A percentile compares a stretch with the other conserved stretches of the same genome.
phyloP scores from a whole-genome alignment of 306 rosid species.

The Echinosophora koreensis region DNA sequence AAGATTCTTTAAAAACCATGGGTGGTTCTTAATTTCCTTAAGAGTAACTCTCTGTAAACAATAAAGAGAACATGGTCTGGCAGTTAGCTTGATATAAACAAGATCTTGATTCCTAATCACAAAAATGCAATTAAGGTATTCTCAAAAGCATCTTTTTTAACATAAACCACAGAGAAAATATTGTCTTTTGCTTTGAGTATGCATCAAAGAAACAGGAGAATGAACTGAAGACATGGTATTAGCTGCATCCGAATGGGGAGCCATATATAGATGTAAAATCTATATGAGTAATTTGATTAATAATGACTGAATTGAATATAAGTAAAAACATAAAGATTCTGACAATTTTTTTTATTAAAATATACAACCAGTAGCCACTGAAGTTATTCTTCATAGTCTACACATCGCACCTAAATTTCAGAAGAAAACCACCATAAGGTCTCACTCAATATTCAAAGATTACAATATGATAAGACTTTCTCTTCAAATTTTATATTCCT shows the following conservation, averaged over 20 bases:
- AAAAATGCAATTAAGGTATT: conserved; percentile 29
- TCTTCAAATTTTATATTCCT: conserved; percentile 2
- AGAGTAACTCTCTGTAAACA: conserved; percentile 68
- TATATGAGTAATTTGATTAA: background rate
- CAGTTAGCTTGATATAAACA: conserved; percentile 39
- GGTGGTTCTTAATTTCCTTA: conserved; percentile 83
- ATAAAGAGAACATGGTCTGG: conserved; percentile 13
- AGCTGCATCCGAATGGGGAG: conserved; percentile 1
- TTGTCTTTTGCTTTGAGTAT: background rate
- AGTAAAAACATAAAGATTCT: background rate
- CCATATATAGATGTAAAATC: conserved; percentile 14
- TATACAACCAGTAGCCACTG: background rate
- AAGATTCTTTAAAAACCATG: conserved; percentile 86
- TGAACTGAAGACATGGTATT: background rate
- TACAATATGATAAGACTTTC: conserved; percentile 2
- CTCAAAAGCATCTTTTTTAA: conserved; percentile 11
- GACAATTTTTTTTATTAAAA: background rate
- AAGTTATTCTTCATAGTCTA: conserved; percentile 6
- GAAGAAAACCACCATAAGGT: background rate
- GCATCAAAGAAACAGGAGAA: conserved; percentile 21
- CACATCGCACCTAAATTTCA: conserved; percentile 10
- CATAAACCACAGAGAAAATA: background rate
- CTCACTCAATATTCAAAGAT: conserved; percentile 26
- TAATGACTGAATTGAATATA: background rate
- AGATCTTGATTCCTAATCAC: conserved; percentile 17